Conservation (phyloP, 805 yeast species). For the Starmerella roubikii region DNA sequence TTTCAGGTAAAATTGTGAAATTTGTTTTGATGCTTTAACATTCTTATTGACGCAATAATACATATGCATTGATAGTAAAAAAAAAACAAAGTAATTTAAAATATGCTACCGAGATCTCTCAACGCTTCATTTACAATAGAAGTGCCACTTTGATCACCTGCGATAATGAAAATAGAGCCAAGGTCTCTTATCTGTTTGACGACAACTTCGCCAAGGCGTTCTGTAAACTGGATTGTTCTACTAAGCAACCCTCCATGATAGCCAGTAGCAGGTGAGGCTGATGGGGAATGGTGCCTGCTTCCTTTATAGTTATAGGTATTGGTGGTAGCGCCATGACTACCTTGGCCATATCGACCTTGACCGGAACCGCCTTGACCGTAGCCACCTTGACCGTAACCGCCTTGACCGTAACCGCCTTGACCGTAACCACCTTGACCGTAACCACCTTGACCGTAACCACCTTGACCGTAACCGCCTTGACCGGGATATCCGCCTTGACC, state of each 20-base stretch:
- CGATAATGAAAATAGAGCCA: constrained; percentile 4
- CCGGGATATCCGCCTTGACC: not conserved
- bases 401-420: not conserved
- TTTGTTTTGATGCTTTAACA: too few species aligned
- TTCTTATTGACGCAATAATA: too few species aligned
- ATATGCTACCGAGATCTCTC: too few species aligned
- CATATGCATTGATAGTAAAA: too few species aligned
- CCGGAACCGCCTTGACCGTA: not conserved
- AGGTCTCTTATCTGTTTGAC: constrained; percentile 9
- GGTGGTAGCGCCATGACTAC: too few species aligned
- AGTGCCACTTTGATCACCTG: not conserved
- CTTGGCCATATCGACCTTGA: not conserved
- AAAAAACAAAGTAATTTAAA: not conserved
- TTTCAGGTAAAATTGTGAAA: too few species aligned
- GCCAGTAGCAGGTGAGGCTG: not conserved
- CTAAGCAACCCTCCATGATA: not conserved
- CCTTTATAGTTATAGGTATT: too few species aligned
- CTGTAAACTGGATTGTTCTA: constrained; percentile 2
- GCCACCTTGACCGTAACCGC: not conserved
- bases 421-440: too few species aligned
- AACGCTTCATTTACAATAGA: not conserved
- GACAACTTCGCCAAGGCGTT: constrained; percentile 5
- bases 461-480: too few species aligned
- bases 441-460: too few species aligned
- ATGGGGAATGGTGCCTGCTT: not conserved